Percentiles rank a stretch among this genome's conserved stretches.
Evolutionary conservation across 495 filamentous ascomycete species (phyloP).

Genomic region (Xylaria intraflava): DNA sequence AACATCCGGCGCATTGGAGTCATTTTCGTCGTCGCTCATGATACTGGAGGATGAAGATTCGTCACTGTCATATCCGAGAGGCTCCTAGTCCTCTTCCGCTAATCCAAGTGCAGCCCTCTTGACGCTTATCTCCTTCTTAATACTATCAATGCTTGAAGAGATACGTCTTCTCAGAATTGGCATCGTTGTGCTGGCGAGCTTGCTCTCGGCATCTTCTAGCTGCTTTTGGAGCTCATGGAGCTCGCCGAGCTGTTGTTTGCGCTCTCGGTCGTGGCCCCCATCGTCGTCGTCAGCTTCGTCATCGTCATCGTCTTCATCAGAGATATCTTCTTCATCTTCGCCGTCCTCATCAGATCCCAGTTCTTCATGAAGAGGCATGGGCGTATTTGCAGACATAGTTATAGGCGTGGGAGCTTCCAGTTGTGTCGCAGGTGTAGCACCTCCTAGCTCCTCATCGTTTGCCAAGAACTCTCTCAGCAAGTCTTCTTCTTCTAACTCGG

Average conservation of each 20-base stretch:
- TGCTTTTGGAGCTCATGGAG: constrained; percentile 49
- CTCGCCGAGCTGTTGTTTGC: constrained; percentile 45
- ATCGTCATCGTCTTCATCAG: constrained; percentile 43
- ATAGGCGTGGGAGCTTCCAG: constrained; percentile 34
- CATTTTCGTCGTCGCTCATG: background rate
- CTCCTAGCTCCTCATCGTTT: constrained; percentile 20
- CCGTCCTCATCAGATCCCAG: constrained; percentile 41
- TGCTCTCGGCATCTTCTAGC: constrained; percentile 29
- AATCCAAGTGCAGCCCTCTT: constrained; percentile 50
- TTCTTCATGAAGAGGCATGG: constrained; percentile 24
- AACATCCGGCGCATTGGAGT: background rate
- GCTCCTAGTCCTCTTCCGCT: constrained; percentile 30
- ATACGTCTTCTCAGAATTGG: constrained; percentile 48
- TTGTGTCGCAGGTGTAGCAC: constrained; percentile 28
- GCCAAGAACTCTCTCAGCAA: constrained; percentile 28
- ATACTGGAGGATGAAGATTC: background rate
- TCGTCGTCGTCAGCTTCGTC: constrained; percentile 41
- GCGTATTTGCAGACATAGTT: constrained; percentile 27
- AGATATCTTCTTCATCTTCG: constrained; percentile 42
- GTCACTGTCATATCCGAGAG: background rate
- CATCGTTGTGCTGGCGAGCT: constrained; percentile 33
- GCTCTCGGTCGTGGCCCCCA: constrained; percentile 36
- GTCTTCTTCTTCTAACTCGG: constrained; percentile 34
- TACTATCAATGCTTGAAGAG: constrained; percentile 32
- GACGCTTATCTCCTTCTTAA: constrained; percentile 51